Percentiles rank a stretch among this genome's conserved stretches.
phyloP scores from a whole-genome alignment of 176 grass and related monocot species.

The Paspalum vaginatum region DNA sequence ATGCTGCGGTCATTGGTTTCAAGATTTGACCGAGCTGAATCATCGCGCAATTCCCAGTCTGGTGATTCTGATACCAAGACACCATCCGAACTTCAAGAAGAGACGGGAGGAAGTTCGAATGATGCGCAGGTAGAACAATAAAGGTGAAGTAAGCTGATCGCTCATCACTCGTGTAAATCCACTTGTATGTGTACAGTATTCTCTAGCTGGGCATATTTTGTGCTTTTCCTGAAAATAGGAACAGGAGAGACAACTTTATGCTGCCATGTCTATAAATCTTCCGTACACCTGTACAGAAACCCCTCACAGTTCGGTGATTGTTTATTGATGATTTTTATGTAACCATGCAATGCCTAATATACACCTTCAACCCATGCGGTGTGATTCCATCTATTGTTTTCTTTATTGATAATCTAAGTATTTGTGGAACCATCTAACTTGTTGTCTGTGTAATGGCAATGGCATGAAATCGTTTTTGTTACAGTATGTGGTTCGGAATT shows the following conservation, averaged over 20 bases:
- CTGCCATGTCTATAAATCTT: constrained; percentile 22
- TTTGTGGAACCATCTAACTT: too few relatives aligned
- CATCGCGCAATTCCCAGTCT: constrained; percentile 49
- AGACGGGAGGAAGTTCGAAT: constrained; percentile 17
- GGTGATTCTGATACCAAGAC: constrained; percentile 42
- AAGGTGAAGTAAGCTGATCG: background rate
- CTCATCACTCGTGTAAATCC: constrained; percentile 40
- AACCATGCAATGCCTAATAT: background rate
- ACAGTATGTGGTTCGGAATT: too few relatives aligned
- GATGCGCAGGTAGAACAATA: constrained; percentile 40
- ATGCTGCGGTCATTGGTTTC: constrained; percentile 55
- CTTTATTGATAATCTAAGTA: background rate
- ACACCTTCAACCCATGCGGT: background rate
- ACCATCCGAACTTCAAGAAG: constrained; percentile 45
- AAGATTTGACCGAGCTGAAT: constrained; percentile 57
- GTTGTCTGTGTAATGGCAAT: too few relatives aligned
- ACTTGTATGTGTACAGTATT: constrained; percentile 38
- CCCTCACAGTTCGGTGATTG: background rate
- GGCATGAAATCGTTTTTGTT: too few relatives aligned
- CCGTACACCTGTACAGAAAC: constrained; percentile 10
- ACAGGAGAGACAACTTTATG: background rate
- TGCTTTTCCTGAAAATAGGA: constrained; percentile 10
- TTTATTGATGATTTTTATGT: constrained; percentile 18
- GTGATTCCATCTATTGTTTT: background rate
- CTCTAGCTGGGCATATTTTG: constrained; percentile 31